Evolutionary conservation across 2,329 filamentous ascomycete species (phyloP).

Genomic region (Coniochaeta sp.): DNA sequence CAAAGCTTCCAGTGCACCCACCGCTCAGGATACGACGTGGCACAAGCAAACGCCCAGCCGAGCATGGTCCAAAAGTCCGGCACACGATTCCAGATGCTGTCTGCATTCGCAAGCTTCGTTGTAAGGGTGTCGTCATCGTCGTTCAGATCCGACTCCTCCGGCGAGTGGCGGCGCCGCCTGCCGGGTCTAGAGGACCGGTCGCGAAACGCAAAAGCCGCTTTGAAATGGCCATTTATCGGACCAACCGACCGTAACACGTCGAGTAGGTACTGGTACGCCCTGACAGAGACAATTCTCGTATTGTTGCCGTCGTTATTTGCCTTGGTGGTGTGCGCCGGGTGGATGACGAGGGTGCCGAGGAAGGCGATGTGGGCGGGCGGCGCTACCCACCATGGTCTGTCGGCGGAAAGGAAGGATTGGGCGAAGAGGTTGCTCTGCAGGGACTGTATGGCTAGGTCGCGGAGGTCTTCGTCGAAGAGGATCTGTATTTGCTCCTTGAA

Average conservation of each 20-base stretch:
- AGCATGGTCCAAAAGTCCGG: conserved; percentile 84
- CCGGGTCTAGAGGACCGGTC: conserved; percentile 25
- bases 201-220: conserved; percentile 65
- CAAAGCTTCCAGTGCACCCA: conserved; percentile 80
- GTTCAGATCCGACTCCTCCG: conserved; percentile 33
- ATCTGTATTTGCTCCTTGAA: conserved; percentile 61
- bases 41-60: conserved; percentile 93
- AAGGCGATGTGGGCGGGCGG: conserved; percentile 68
- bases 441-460: conserved; percentile 11
- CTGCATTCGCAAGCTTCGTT: conserved; percentile 52
- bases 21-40: conserved; percentile 59
- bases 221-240: conserved; percentile 61
- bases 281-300: conserved; percentile 54
- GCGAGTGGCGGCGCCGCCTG: conserved; percentile 31
- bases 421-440: conserved; percentile 9
- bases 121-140: conserved; percentile 48
- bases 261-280: conserved; percentile 64
- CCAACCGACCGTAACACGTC: conserved; percentile 60
- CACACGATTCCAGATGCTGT: conserved; percentile 66
- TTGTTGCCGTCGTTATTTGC: conserved; percentile 56
- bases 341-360: conserved; percentile 73
- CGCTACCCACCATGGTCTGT: conserved; percentile 53
- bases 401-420: conserved; percentile 7
- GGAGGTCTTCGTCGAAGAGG: conserved; percentile 67
- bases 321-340: conserved; percentile 72